Conservation (phyloP, 495 filamentous ascomycete species). For the Amphirosellinia nigrospora region DNA sequence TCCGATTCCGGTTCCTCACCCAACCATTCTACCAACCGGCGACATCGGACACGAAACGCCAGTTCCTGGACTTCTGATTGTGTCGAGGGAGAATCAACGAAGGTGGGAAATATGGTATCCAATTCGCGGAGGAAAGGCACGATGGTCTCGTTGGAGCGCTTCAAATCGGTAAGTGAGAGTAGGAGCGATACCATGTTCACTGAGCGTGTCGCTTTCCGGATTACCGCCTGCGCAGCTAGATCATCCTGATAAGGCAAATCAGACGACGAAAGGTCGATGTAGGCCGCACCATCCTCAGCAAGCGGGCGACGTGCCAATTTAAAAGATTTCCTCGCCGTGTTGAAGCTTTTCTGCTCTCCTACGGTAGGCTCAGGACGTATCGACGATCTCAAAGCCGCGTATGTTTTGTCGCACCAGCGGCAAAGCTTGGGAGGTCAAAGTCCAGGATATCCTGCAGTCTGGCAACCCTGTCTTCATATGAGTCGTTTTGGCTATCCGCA, state of each 20-base stretch:
- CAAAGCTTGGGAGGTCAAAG: slow-evolving; percentile 39
- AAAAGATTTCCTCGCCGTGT: slow-evolving; percentile 23
- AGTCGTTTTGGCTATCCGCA: slow-evolving; percentile 13
- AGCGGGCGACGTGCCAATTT: slow-evolving; percentile 30
- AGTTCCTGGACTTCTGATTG: slow-evolving; percentile 16
- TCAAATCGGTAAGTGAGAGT: slow-evolving; percentile 27
- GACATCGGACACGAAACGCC: slow-evolving; percentile 32
- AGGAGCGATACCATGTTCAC: slow-evolving; percentile 38
- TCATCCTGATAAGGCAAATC: slow-evolving; percentile 26
- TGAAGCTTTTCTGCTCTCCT: slow-evolving; percentile 26
- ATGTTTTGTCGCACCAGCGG: slow-evolving; percentile 34
- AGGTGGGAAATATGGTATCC: slow-evolving; percentile 28
- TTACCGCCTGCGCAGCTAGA: slow-evolving; percentile 12
- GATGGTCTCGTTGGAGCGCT: background rate
- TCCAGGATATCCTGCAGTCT: slow-evolving; percentile 38
- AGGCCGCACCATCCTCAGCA: slow-evolving; percentile 20
- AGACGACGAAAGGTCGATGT: slow-evolving; percentile 28
- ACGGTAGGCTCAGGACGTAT: slow-evolving; percentile 11
- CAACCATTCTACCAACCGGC: slow-evolving; percentile 26
- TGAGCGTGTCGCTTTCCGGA: slow-evolving; percentile 27
- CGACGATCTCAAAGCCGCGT: slow-evolving; percentile 27
- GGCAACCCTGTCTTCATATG: slow-evolving; percentile 22
- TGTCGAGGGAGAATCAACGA: slow-evolving; percentile 10
- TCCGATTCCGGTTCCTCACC: slow-evolving; percentile 11
- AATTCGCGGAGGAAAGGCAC: slow-evolving; percentile 30